Percentiles rank a stretch among this genome's conserved stretches.
phyloP scores from a whole-genome alignment of 139 green algal genomes.

The Tetraselmis striata region DNA sequence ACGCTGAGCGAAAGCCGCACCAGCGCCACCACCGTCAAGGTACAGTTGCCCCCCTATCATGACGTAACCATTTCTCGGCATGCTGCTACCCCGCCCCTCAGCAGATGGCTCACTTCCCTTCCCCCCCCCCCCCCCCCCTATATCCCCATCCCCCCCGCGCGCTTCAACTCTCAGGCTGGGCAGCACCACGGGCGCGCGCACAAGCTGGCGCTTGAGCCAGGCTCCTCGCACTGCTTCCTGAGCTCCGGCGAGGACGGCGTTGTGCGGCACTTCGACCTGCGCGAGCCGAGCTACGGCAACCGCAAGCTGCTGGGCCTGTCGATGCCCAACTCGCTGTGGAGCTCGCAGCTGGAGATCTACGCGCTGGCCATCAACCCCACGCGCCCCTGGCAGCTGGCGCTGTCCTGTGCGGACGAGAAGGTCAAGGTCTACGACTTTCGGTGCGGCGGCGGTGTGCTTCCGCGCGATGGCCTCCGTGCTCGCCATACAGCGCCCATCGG shows the following conservation, averaged over 20 bases:
- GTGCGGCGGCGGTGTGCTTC: too few relatives aligned
- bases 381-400: conserved; percentile 32
- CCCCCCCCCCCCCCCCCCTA: conserved; percentile 27
- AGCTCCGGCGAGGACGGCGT: conserved; percentile 49
- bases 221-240: conserved; percentile 31
- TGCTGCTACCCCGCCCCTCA: background rate
- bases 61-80: background rate
- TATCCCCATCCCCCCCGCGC: too few relatives aligned
- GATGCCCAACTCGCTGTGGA: conserved; percentile 11
- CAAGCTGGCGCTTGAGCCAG: conserved; percentile 40
- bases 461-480: too few relatives aligned
- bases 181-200: conserved; percentile 36
- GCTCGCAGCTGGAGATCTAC: conserved; percentile 16
- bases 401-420: conserved; percentile 37
- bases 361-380: conserved; percentile 30
- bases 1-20: background rate
- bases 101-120: too few relatives aligned
- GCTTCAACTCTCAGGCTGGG: background rate
- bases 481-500: too few relatives aligned
- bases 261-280: conserved; percentile 38
- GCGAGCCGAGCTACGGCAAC: conserved; percentile 12
- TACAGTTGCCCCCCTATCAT: background rate
- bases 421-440: conserved; percentile 32
- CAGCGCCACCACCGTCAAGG: background rate
- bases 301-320: background rate